A percentile compares a stretch with the other conserved stretches of the same genome.
These are phyloP conservation scores for Selaginella tamariscina DNA, from an alignment of 75 land plant species.

Conservation along the genomic window DNA sequence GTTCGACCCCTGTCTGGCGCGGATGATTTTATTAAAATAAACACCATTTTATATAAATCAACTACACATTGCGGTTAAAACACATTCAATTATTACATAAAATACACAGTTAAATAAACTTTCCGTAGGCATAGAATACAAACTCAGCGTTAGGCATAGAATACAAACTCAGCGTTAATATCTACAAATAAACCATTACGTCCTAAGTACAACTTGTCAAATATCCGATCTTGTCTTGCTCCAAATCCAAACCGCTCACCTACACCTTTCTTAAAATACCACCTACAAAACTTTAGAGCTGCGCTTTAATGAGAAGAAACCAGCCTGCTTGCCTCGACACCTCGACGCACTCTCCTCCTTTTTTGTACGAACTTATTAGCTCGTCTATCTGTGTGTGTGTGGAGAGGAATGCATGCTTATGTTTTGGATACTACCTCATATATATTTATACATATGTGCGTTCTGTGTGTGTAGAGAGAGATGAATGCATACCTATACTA, in stretches of 20 bases:
- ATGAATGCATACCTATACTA: not conserved
- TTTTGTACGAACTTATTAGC: not conserved
- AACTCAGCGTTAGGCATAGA: slow-evolving; percentile 3
- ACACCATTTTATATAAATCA: no score
- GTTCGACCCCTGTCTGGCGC: no score
- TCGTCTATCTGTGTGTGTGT: not conserved
- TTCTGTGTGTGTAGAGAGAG: not conserved
- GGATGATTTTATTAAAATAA: no score
- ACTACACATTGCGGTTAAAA: no score
- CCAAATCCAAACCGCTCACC: no score
- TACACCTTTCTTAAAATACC: no score
- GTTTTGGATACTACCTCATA: no score
- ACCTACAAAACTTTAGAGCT: not conserved
- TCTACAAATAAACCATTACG: not conserved
- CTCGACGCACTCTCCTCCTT: no score
- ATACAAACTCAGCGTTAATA: slow-evolving; percentile 2
- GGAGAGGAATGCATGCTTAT: not conserved
- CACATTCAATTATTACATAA: no score
- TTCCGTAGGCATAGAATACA: slow-evolving; percentile 1
- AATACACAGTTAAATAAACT: no score
- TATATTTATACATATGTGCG: not conserved
- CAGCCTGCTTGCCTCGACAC: not conserved
- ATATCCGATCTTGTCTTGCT: no score
- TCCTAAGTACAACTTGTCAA: not conserved
- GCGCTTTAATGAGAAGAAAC: not conserved